A percentile compares a stretch with the other conserved stretches of the same genome.
These are phyloP conservation scores for Rutstroemia sydowiana DNA, from an alignment of 2,329 filamentous ascomycete species.

Conservation along the genomic window DNA sequence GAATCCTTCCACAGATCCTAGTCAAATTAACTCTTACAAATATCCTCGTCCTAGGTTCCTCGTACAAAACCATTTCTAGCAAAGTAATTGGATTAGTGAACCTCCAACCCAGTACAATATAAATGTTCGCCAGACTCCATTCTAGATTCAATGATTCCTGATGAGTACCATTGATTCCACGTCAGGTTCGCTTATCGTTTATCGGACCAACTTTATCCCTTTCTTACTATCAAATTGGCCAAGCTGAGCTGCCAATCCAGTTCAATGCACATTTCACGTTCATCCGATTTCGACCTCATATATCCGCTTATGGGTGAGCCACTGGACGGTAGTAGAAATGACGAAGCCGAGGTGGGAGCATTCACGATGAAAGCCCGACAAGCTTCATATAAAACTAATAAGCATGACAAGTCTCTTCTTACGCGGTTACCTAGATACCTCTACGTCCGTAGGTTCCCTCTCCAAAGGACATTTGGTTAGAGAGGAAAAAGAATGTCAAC, in stretches of 20 bases:
- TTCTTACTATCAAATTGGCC: neutral
- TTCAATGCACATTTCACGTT: neutral
- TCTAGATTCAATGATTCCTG: neutral
- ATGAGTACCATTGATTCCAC: neutral
- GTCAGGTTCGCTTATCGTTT: neutral
- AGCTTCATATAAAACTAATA: no score
- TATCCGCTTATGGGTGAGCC: neutral
- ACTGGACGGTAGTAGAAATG: no score
- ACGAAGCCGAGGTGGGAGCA: neutral
- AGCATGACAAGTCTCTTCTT: no score
- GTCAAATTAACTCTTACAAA: neutral
- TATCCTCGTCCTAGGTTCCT: neutral
- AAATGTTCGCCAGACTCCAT: no score
- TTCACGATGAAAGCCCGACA: neutral
- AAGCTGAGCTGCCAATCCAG: neutral
- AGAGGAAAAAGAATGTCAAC: no score
- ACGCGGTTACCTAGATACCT: no score
- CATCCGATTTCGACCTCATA: neutral
- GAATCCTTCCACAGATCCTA: neutral
- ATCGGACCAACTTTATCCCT: neutral
- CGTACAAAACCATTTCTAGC: neutral
- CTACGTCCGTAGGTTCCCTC: no score
- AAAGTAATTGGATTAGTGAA: neutral
- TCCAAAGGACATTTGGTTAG: no score
- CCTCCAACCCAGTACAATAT: neutral